Conservation (phyloP, 305 asterid species). For the Rubia peregrina region DNA sequence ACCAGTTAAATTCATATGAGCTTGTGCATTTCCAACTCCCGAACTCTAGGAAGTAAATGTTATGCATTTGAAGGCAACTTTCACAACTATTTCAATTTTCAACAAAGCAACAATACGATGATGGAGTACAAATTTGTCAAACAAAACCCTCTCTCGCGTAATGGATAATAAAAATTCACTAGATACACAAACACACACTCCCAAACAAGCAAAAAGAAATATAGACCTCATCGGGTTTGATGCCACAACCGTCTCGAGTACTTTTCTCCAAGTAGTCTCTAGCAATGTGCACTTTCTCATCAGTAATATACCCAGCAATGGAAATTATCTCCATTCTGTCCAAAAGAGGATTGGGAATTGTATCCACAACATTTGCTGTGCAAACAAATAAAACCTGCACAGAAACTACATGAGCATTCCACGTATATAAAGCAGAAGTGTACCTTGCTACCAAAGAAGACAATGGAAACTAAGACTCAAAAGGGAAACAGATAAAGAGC, state of each 20-base stretch:
- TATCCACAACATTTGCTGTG: constrained; percentile 90
- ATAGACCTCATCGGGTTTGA: constrained; percentile 82
- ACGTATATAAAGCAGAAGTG: neutral
- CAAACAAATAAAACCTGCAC: constrained; percentile 93
- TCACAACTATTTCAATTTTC: neutral
- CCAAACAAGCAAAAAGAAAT: constrained; percentile 11
- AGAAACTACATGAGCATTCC: constrained; percentile 13
- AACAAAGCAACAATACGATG: neutral
- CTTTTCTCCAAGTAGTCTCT: constrained; percentile 88
- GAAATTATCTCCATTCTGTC: constrained; percentile 98
- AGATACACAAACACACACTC: neutral
- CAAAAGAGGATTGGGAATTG: constrained; percentile 83
- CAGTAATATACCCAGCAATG: constrained; percentile 93
- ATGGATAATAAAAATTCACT: neutral
- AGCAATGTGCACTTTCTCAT: constrained; percentile 97
- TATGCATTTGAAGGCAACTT: neutral
- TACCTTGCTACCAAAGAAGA: neutral
- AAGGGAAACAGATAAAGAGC: neutral
- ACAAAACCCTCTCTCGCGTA: neutral
- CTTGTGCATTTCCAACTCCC: too few species aligned
- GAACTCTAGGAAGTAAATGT: too few species aligned
- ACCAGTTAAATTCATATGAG: too few species aligned
- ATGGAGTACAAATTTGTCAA: neutral
- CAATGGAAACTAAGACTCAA: constrained; percentile 7
- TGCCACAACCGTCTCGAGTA: constrained; percentile 92